Base-by-base conservation (phyloP, 1,284 basidiomycete genomes). In the Bjerkandera adusta region DNA sequence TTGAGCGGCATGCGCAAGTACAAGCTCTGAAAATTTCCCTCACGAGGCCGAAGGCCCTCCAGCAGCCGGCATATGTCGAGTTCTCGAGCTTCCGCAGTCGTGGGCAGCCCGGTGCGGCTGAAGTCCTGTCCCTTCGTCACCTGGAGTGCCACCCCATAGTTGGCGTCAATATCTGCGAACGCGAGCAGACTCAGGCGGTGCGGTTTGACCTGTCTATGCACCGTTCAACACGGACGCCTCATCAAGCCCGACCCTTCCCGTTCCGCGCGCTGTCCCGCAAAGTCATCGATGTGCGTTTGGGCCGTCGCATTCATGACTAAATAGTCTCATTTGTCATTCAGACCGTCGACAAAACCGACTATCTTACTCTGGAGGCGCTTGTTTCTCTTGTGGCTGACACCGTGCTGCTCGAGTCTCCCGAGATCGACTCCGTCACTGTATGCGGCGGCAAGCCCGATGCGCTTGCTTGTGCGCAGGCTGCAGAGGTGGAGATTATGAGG, bases 381-480 rank as follows among this genome's bases (percentile, higher is more conserved):
- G 77, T 79, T 6, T 83, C 86, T 5, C 70, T 70, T 8, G 72
- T 87, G 12, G 81, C 88, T 0, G 64, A 71, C 34, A 58, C 65
- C 38, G 60, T 68, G 3, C 65, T 81, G 13, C 38, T 58, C 45
- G 49, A 60, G 8, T 45, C 35, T 4, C 51, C 47, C 1, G 20
- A 42, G 8, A 37, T 64, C 5, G 63, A 69, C 15, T 55, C 59
- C 15, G 72, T 85, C 6, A 77, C 72, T 0, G 73, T 92, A 21
- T 75, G 76, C n/a, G 75, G 84, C 6, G 77, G 83, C 10, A 94
- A 94, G 62, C 88, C 89, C 2, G 79, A 78, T 26, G 91, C 91
- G 0, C 69, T 94, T 20, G 78, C 85, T 34, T 84, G 82, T 50
- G 89, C 89, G 2, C 69, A 69, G 24, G 77, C 75, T 25, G 77